Evolutionary conservation across 495 filamentous ascomycete species (phyloP), one percentile per base, ranked within the genome.

Genomic region (Aspergillus olivimuriae): DNA sequence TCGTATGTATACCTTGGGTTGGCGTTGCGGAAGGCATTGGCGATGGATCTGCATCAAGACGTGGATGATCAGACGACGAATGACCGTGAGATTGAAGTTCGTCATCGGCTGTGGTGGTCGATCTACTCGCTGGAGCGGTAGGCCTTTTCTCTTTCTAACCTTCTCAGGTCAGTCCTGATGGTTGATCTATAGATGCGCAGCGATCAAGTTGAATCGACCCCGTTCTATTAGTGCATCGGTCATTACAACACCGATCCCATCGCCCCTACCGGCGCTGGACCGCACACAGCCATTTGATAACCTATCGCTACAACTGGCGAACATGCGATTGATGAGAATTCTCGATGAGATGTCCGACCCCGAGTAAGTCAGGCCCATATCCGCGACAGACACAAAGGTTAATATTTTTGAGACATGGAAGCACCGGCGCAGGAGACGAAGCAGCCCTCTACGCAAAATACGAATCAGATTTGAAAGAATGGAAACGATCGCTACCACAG

Each of bases 21-120:
- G 40, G 66, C 69, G 4, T 34, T 70, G 18, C 61, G 68, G 12
- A 68, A 69, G 46, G 66, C 65, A 6, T 47, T 73, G 34, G 60
- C 58, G 2, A 53, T 66, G 1, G 66, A 68, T n/a, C 55, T 73
- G 10, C 67, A 73, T 51, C 51, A 51, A 9, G 9, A 51, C 9
- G 10, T 24, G 14, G 51, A 55, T 4, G 51, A 49, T 39, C 22
- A 30, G 18, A n/a, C 17, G 14, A 34, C 52, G 6, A 31, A 30
- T 12, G 41, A 39, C 3, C 21, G 23, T 8, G 55, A 55, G 17
- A 48, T 11, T 10, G 55, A 61, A 22, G 12, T 58, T 2, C 44
- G 52, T 4, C 31, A 39, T 39, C 52, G 55, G 10, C 38, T 58
- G 4, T 58, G 52, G 52, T 58, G 58, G 58, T 51, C 55, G 1